Evolutionary conservation across 768 basidiomycete species (phyloP).

Genomic region (Suillus brevipes): DNA sequence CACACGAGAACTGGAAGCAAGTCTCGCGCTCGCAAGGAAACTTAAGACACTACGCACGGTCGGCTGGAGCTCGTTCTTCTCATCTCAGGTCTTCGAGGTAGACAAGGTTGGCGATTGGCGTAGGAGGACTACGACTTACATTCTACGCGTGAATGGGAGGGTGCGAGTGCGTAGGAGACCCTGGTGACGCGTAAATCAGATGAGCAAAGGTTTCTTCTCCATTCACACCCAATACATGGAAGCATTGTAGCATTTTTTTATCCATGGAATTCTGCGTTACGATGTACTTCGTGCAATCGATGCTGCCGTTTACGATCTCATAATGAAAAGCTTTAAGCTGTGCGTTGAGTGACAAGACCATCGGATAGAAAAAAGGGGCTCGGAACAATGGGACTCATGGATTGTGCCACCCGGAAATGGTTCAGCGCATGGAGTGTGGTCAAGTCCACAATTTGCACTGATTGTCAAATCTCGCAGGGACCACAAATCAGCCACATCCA

Average conservation of each 20-base stretch:
- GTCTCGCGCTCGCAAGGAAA: slow-evolving; percentile 43
- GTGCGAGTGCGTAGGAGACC: slow-evolving; percentile 44
- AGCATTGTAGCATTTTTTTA: neutral
- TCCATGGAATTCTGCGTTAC: neutral
- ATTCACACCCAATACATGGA: neutral
- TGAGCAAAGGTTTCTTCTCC: neutral
- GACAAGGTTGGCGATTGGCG: slow-evolving; percentile 23
- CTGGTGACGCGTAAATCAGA: slow-evolving; percentile 27
- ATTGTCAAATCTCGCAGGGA: neutral
- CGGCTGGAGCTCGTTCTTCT: slow-evolving; percentile 55
- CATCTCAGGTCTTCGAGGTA: slow-evolving; percentile 17
- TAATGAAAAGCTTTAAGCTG: neutral
- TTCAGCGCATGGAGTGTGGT: neutral
- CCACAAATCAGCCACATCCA: neutral
- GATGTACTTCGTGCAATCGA: neutral
- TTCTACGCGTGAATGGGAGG: slow-evolving; percentile 41
- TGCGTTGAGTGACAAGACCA: neutral
- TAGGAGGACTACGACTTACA: slow-evolving; percentile 40
- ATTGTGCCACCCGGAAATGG: slow-evolving; percentile 24
- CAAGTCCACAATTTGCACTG: neutral
- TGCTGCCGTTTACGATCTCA: neutral
- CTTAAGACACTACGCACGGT: slow-evolving; percentile 46
- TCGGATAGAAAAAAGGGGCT: neutral
- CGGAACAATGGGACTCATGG: neutral
- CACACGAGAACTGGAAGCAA: slow-evolving; percentile 48